Base-by-base conservation (phyloP, 2,329 filamentous ascomycete genomes). In the Botrytis byssoidea region DNA sequence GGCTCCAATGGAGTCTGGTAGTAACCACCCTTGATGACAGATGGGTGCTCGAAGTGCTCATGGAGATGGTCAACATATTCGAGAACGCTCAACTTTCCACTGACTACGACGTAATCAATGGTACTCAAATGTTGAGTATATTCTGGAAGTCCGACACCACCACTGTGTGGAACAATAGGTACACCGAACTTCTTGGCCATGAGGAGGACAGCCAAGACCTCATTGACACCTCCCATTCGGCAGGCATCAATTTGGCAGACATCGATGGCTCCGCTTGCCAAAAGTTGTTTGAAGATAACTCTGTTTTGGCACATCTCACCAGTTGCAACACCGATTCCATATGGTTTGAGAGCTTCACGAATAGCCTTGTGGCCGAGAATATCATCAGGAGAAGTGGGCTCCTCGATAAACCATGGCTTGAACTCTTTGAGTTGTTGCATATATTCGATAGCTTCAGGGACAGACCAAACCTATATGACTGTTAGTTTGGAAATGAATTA, bases 291-390 rank as follows among this genome's bases (percentile, higher is more conserved):
- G 89, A 97, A 97, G 79, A 97, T 89, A 77, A 97, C 93, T 57
- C 94, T 90, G 86, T 97, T 97, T 85, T 97, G 94, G 85, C 93
- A 96, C 93, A 97, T 97, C 85, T 97, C 94, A 76, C 94, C 94
- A 0, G 94, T 97, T 12, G 94, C 94, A 8, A 97, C 94, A 74
- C 93, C 93, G 79, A 97, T 93, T 73, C 88, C 89, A 80, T 90
- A 86, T 0, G 92, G 90, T 79, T 88, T 87, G 18, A 97, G 89
- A 6, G 94, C 94, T 75, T 95, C 91, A 70, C 93, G 90, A 79
- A 97, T 90, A 5, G 93, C 91, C 81, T 92, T 93, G 87, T 97
- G 94, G 74, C 94, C 94, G 72, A 96, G 90, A 74, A 97, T 90
- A 82, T 97, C 94, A 80, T 97, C 94, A 20, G 94, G 94, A 35